phyloP scores from a whole-genome alignment of 257 asterid genomes.

The Sherardia arvensis region DNA sequence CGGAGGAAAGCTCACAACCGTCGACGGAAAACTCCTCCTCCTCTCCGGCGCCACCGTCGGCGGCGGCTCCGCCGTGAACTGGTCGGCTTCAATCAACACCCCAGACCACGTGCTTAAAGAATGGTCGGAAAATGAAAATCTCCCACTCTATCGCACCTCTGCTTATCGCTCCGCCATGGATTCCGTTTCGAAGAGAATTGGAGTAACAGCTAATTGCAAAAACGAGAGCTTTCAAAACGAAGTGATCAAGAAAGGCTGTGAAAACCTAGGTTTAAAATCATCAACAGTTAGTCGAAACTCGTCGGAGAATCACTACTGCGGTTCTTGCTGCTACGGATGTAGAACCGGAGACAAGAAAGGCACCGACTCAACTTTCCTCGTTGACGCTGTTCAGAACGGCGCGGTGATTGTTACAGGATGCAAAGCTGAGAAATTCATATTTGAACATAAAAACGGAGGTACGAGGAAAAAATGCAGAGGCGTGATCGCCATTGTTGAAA shows the following conservation, averaged over 20 bases:
- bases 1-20: conserved; percentile 55
- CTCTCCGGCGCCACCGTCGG: conserved; percentile 72
- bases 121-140: conserved; percentile 49
- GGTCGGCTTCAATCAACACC: conserved; percentile 81
- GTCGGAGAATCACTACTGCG: conserved; percentile 67
- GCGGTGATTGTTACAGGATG: conserved; percentile 74
- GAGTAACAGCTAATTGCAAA: conserved; percentile 48
- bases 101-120: conserved; percentile 62
- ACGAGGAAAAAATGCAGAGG: conserved; percentile 52
- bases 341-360: conserved; percentile 81
- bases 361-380: conserved; percentile 71
- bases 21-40: conserved; percentile 65
- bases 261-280: conserved; percentile 57
- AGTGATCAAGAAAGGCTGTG: conserved; percentile 54
- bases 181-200: conserved; percentile 54
- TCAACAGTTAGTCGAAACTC: conserved; percentile 52
- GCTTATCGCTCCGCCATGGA: conserved; percentile 79
- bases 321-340: conserved; percentile 88
- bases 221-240: conserved; percentile 70
- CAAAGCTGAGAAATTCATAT: conserved; percentile 46
- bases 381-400: conserved; percentile 66
- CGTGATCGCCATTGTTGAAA: conserved; percentile 42
- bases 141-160: conserved; percentile 37
- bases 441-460: conserved; percentile 18
- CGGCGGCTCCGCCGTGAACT: conserved; percentile 72